phyloP scores from a whole-genome alignment of 371 early-diverging fungal genomes.

The Mucor lusitanicus region DNA sequence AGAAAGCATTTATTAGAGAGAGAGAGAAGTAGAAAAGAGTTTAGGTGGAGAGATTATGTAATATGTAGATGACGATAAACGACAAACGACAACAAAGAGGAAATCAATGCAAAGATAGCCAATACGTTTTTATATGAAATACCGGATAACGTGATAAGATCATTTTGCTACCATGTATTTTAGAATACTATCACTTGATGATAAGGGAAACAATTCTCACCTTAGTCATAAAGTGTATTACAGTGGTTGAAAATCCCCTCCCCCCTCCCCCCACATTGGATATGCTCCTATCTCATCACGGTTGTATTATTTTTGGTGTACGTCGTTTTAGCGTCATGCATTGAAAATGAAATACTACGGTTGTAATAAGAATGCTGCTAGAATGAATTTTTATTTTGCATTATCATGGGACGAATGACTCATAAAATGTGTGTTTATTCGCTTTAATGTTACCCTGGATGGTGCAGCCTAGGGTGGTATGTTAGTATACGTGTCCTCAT shows the following conservation, averaged over 20 bases:
- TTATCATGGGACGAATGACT: constrained; percentile 26
- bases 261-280: not conserved
- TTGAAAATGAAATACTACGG: not conserved
- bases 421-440: constrained; percentile 66
- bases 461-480: constrained; percentile 34
- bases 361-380: not conserved
- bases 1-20: constrained; percentile 19
- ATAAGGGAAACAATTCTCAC: not conserved
- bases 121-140: not conserved
- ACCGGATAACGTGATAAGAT: constrained; percentile 19
- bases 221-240: not conserved
- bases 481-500: not conserved
- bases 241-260: not conserved
- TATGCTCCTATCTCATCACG: not conserved
- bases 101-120: not conserved
- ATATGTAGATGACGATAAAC: constrained; percentile 1
- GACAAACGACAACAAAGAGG: not conserved
- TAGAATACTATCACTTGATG: not conserved
- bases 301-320: not conserved
- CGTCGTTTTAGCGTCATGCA: constrained; percentile 4
- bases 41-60: too few species aligned
- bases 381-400: not conserved
- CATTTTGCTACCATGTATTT: constrained; percentile 6
- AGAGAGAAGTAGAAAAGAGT: not conserved
- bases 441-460: constrained; percentile 67